Base-by-base conservation (phyloP, 2,329 filamentous ascomycete species). In the Penicillium sp. region DNA sequence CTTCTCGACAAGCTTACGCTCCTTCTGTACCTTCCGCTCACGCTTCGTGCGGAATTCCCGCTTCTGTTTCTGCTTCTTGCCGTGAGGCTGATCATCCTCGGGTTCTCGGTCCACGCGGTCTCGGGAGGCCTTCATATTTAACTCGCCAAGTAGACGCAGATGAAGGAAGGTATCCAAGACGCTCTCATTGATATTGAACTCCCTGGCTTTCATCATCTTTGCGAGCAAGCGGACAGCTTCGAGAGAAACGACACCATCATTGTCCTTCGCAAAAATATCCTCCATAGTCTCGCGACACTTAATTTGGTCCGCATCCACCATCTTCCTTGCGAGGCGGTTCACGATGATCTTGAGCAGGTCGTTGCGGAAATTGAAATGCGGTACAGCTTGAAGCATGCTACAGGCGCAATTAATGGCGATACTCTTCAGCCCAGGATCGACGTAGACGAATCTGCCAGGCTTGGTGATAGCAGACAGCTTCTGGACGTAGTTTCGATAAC, bases 291-390 rank as follows among this genome's bases (percentile, higher is more conserved):
- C 78, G 9, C 86, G 78, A 60, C 89, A 95, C 67, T 88, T 91
- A 55, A 80, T 69, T 57, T 89, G 93, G 54, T 95, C 86, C 2
- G 78, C 78, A 64, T 95, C 88, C 1, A 88, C 73, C 46, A 79
- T 81, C 59, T 83, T 82, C 49, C 78, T 81, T 63, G 88, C 90
- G 31, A 98, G 77, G 68, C 93, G 93, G 59, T 84, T 83, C 20
- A 95, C 84, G 12, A 98, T 67, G 50, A 97, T 92, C 70, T 88
- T 89, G 53, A 98, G 74, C 46, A 98, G 76, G 46, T 98, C 92
- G 42, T 79, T 81, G 35, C 93, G 86, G 71, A 95, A 96, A 76
- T 98, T 98, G 81, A 98, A 98, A 74, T 98, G 95, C 3, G 93
- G 89, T 0, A 96, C 90, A 1, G 86, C 79, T 18, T 81, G 82